phyloP scores from a whole-genome alignment of 345 rosid genomes.

The Eucalyptus curtisii region DNA sequence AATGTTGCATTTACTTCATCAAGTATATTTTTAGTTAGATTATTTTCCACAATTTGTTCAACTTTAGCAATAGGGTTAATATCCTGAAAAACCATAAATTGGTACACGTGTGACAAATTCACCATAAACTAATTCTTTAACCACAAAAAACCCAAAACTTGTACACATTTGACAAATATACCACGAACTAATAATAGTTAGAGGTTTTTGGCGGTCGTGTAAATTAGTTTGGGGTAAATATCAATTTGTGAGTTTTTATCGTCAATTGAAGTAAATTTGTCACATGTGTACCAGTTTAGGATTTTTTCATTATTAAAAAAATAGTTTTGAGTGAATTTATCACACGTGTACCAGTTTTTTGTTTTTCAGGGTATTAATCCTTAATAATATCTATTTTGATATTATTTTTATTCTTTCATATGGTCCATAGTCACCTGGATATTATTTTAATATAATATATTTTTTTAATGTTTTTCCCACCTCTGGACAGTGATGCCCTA shows the following conservation, averaged over 20 bases:
- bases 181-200: rapidly evolving
- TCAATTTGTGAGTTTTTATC: too few species aligned
- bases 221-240: too few species aligned
- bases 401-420: not conserved
- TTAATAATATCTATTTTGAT: not conserved
- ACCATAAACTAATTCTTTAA: rapidly evolving
- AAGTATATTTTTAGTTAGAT: not conserved
- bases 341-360: rapidly evolving
- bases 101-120: rapidly evolving
- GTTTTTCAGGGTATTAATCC: rapidly evolving
- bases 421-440: not conserved
- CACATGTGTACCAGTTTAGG: rapidly evolving
- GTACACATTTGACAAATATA: too few species aligned
- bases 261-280: rapidly evolving
- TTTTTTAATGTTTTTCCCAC: not conserved
- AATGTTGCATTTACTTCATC: not conserved
- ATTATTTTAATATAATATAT: too few species aligned
- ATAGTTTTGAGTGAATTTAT: rapidly evolving
- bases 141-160: rapidly evolving
- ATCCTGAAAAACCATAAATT: rapidly evolving
- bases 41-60: not conserved
- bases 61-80: too few species aligned
- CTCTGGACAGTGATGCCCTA: not conserved
- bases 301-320: too few species aligned
- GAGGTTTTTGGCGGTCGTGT: rapidly evolving